Evolutionary conservation across 106 monocot genomes (phyloP).

Genomic region (Cymbidium sinense): DNA sequence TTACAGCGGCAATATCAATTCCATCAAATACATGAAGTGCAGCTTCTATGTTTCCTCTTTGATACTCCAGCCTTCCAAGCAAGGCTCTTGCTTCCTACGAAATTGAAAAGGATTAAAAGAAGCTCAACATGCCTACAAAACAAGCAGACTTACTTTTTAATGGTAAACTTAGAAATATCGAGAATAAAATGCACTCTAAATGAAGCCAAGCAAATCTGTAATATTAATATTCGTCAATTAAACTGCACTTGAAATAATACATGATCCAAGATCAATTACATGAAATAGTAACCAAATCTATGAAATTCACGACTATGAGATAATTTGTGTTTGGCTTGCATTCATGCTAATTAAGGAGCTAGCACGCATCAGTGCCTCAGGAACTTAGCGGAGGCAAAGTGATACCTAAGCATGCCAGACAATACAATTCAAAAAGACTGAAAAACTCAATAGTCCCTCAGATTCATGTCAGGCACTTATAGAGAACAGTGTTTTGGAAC

Average conservation of each 20-base stretch:
- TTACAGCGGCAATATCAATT: conserved; percentile 63
- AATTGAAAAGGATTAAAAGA: conserved; percentile 9
- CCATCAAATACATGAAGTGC: conserved; percentile 86
- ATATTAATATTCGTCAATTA: neutral
- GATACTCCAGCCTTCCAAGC: conserved; percentile 85
- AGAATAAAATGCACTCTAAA: neutral
- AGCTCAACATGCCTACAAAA: neutral
- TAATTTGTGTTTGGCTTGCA: no score
- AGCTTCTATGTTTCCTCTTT: conserved; percentile 84
- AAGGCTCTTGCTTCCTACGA: conserved; percentile 87
- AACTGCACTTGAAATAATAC: neutral
- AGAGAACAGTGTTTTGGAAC: no score
- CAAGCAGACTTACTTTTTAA: neutral
- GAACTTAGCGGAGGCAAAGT: neutral
- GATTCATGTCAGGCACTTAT: no score
- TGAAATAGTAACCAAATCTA: neutral
- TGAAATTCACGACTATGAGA: neutral
- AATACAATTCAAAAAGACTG: no score
- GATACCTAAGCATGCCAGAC: no score
- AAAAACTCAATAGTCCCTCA: no score
- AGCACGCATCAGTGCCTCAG: no score
- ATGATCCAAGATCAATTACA: conserved; percentile 1
- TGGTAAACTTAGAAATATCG: neutral
- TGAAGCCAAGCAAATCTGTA: neutral
- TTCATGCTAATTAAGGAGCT: no score